Conservation (phyloP, 1,139 yeast genomes). For the Taphrina pruni region DNA sequence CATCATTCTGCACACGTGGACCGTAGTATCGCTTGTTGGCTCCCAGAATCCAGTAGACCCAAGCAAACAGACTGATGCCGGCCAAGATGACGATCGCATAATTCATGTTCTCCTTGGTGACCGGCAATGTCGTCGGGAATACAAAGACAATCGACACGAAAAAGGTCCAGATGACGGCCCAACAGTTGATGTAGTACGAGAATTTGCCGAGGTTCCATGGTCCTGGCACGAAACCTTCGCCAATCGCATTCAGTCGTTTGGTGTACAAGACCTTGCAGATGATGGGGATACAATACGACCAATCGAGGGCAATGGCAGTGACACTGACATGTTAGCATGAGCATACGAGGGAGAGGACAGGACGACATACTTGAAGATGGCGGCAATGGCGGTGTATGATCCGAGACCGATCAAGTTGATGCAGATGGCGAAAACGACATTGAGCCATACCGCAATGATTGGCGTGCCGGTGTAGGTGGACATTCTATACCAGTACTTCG, state of each 20-base stretch:
- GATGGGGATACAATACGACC: slow-evolving; percentile 65
- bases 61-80: slow-evolving; percentile 38
- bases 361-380: slow-evolving; percentile 57
- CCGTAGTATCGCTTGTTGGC: slow-evolving; percentile 61
- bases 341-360: no score
- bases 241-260: slow-evolving; percentile 54
- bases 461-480: slow-evolving; percentile 41
- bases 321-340: slow-evolving; percentile 47
- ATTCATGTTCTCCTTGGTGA: slow-evolving; percentile 57
- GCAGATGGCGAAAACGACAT: slow-evolving; percentile 39
- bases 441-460: slow-evolving; percentile 42
- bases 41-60: slow-evolving; percentile 48
- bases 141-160: slow-evolving; percentile 57
- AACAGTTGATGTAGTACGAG: slow-evolving; percentile 54
- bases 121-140: slow-evolving; percentile 46
- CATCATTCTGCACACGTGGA: slow-evolving; percentile 50
- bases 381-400: slow-evolving; percentile 65
- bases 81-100: slow-evolving; percentile 62
- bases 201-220: slow-evolving; percentile 64
- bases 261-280: slow-evolving; percentile 47
- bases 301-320: slow-evolving; percentile 65
- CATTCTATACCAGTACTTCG: slow-evolving; percentile 48
- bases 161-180: slow-evolving; percentile 52
- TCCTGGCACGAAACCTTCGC: slow-evolving; percentile 62
- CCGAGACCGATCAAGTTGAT: slow-evolving; percentile 64